A percentile compares a stretch with the other conserved stretches of the same genome.
phyloP scores from a whole-genome alignment of 495 filamentous ascomycete genomes.

The Penicillium pancosmium region DNA sequence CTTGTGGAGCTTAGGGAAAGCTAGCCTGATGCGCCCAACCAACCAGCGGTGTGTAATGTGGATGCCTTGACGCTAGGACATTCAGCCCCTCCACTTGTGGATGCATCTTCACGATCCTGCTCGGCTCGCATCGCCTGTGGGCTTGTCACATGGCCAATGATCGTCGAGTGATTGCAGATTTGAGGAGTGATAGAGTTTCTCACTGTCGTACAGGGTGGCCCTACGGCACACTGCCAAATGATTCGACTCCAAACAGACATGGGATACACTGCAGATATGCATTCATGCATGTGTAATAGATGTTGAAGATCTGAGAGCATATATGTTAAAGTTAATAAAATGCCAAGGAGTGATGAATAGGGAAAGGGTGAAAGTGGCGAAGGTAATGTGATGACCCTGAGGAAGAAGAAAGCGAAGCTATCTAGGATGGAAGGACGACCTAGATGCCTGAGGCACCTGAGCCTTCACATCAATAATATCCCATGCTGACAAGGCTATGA shows the following conservation, averaged over 20 bases:
- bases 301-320: background rate
- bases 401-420: no score
- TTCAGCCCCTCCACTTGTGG: slow-evolving; percentile 12
- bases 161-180: slow-evolving; percentile 1
- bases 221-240: background rate
- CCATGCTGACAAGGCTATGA: no score
- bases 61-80: slow-evolving; percentile 5
- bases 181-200: slow-evolving; percentile 8
- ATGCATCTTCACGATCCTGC: slow-evolving; percentile 4
- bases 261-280: background rate
- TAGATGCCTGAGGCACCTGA: no score
- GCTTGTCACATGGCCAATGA: slow-evolving; percentile 7
- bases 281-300: background rate
- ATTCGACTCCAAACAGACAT: background rate
- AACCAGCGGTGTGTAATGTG: slow-evolving; percentile 3
- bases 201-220: slow-evolving; percentile 1
- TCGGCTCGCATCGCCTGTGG: slow-evolving; percentile 16
- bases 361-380: no score
- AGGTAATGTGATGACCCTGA: no score
- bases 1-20: slow-evolving; percentile 7
- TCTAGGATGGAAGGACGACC: no score
- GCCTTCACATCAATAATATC: no score
- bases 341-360: no score
- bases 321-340: no score
- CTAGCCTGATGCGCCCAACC: background rate